Percentiles rank a stretch among this genome's conserved stretches.
These are phyloP conservation scores for Phytophthora meadii DNA, from an alignment of 352 stramenopile genomes.

Conservation along the genomic window DNA sequence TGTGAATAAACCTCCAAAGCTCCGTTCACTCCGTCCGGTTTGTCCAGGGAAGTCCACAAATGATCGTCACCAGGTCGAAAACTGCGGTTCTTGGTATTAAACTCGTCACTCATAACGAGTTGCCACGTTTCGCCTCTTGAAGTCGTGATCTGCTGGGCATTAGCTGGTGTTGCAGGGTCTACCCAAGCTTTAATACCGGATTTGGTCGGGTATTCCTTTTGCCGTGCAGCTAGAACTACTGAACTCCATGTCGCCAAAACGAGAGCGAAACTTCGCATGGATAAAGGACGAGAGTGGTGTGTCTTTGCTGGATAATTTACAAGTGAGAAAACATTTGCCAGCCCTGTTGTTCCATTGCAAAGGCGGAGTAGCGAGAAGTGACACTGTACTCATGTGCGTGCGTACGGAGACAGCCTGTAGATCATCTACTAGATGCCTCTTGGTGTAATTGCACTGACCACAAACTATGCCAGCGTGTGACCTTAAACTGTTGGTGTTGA, in stretches of 20 bases:
- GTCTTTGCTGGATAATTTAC: constrained; percentile 8
- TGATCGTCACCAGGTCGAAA: constrained; percentile 93
- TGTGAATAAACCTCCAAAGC: constrained; percentile 94
- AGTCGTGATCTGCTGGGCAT: constrained; percentile 39
- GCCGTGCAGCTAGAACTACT: neutral
- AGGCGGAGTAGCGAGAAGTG: constrained; percentile 3
- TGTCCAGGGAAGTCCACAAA: constrained; percentile 93
- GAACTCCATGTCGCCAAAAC: neutral
- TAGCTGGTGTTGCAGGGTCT: constrained; percentile 50
- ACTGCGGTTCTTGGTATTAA: constrained; percentile 81
- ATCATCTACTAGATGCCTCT: constrained; percentile 3
- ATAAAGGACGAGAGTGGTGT: neutral
- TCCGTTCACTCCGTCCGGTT: constrained; percentile 92
- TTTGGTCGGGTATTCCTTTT: constrained; percentile 45
- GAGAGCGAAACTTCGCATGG: neutral
- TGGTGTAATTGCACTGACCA: constrained; percentile 14
- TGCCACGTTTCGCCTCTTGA: constrained; percentile 52
- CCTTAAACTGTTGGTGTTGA: neutral
- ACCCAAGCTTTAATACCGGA: constrained; percentile 57
- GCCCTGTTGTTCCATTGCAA: constrained; percentile 13
- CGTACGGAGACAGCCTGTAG: constrained; percentile 19
- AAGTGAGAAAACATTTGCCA: constrained; percentile 15
- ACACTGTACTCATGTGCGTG: constrained; percentile 18
- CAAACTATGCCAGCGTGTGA: constrained; percentile 53
- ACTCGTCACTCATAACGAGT: constrained; percentile 95